Conservation (phyloP, 768 basidiomycete genomes). For the Psilocybe subaeruginosa region DNA sequence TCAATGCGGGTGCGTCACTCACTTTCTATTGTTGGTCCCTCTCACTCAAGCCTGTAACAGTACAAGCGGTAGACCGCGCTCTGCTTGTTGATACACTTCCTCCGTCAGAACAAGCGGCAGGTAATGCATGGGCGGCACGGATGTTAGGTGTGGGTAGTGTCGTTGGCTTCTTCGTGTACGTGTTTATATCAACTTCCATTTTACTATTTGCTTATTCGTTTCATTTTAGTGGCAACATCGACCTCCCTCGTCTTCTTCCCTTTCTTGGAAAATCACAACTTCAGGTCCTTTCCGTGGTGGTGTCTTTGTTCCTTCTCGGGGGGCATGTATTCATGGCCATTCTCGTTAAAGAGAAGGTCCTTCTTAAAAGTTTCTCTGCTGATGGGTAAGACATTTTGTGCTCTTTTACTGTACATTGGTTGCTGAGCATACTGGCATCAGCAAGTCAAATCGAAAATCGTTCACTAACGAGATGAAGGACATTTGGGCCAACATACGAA, state of each 20-base stretch:
- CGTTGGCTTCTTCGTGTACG: constrained; percentile 86
- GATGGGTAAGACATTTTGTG: constrained; percentile 18
- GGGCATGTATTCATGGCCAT: constrained; percentile 67
- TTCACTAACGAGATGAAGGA: constrained; percentile 53
- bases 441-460: constrained; percentile 31
- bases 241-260: constrained; percentile 70
- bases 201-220: not conserved
- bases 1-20: constrained; percentile 45
- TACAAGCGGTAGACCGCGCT: constrained; percentile 90
- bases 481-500: constrained; percentile 72
- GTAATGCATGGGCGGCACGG: constrained; percentile 95
- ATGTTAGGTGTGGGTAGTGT: constrained; percentile 90
- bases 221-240: constrained; percentile 71
- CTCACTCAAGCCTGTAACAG: constrained; percentile 33
- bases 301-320: constrained; percentile 63
- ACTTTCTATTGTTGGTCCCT: not conserved
- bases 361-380: constrained; percentile 39
- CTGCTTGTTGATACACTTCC: constrained; percentile 87
- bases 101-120: constrained; percentile 72
- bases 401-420: not conserved
- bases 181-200: constrained; percentile 10
- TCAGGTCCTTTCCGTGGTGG: constrained; percentile 78
- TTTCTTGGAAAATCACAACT: constrained; percentile 82
- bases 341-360: constrained; percentile 73
- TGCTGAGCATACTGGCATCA: constrained; percentile 3